These are phyloP conservation scores for Populus alba DNA, from an alignment of 345 rosid species.

Conservation along the genomic window DNA sequence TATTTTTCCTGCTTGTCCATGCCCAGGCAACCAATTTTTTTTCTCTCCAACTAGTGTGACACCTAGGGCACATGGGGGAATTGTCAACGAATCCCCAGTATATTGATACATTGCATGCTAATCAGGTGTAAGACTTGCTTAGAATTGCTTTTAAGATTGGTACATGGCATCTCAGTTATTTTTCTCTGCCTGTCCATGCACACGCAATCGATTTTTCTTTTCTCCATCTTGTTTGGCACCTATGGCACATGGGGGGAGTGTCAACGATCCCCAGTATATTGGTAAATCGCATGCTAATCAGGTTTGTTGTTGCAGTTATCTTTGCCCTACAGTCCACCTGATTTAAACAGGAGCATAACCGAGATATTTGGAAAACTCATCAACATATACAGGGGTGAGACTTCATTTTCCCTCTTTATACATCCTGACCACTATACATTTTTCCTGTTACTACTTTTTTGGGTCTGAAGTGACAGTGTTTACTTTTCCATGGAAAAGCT, in stretches of 20 bases:
- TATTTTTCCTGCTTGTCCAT: background rate
- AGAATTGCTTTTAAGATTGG: background rate
- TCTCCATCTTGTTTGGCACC: background rate
- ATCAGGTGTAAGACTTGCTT: conserved; percentile 47
- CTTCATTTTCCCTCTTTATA: background rate
- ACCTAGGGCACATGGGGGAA: background rate
- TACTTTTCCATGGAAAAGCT: conserved; percentile 43
- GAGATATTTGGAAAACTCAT: conserved; percentile 88
- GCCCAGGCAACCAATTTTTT: background rate
- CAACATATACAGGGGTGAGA: conserved; percentile 76
- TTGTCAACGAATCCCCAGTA: background rate
- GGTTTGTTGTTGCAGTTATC: conserved; percentile 39
- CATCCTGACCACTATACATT: background rate
- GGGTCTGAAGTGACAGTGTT: conserved; percentile 15
- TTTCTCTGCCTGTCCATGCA: background rate
- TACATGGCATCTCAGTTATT: background rate
- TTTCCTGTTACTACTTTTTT: background rate
- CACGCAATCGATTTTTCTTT: background rate
- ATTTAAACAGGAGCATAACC: conserved; percentile 73
- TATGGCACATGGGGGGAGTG: background rate
- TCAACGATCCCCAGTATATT: background rate
- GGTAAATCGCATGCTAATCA: background rate
- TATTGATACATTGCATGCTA: background rate
- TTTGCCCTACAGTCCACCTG: conserved; percentile 64
- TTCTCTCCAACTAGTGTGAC: background rate